Base-by-base conservation (phyloP, 2,329 filamentous ascomycete species). In the Chrysosporium queenslandicum region DNA sequence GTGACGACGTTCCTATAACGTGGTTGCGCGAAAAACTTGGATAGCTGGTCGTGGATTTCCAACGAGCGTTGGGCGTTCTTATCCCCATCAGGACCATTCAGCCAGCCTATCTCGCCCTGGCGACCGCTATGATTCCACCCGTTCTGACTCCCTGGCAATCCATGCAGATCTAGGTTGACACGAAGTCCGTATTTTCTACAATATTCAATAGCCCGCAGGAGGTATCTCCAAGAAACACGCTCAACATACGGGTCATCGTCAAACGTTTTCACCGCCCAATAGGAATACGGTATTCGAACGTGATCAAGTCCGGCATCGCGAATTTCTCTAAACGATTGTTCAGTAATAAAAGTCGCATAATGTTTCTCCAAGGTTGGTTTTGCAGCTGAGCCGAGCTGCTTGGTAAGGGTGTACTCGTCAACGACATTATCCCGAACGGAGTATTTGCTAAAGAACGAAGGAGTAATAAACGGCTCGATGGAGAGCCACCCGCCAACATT, bases 121-220 rank as follows among this genome's bases (percentile, higher is more conserved):
- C 82, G 81, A 0, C 92, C 92, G 60, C 87, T 94, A 68, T 98
- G 92, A 62, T 96, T 96, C 91, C 91, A 97, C 1, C 92, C 92
- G 63, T 98, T 98, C 64, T 97, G 92, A 55, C 86, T 91, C 0
- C 92, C 92, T 0, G 91, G 91, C 0, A 92, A 75, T n/a, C 79
- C 89, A 70, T 98, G 92, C 3, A 96, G 72, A 66, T 98, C 92
- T 3, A 98, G 80, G 57, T 97, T 97, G 37, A 98, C 82, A 1
- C 92, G 85, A 3, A 98, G 74, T 0, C 92, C 92, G 66, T 96
- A 86, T 64, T 94, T 90, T 23, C 92, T 85, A 41, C 86, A 87
- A 78, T 87, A 98, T 67, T 98, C 92, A 59, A 98, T 95, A 8
- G 78, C 87, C 14, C 92, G 83, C 8, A 98, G 78, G 1, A 98